Evolutionary conservation across 192 early-diverging fungal genomes (phyloP).

Genomic region (Paraglomus occultum): DNA sequence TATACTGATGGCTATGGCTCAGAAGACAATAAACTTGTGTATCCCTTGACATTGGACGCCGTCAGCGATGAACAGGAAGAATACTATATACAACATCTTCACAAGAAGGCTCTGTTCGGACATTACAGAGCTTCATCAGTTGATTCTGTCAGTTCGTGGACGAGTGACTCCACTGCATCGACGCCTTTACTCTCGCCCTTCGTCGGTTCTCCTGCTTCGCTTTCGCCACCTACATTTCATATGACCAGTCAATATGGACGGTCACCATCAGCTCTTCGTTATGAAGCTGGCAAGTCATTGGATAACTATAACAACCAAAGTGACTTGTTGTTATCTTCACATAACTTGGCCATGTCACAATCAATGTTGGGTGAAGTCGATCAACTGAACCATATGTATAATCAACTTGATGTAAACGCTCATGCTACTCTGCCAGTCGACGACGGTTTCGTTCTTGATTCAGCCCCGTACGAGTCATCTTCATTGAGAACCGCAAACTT

Average conservation of each 20-base stretch:
- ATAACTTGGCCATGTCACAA: not conserved
- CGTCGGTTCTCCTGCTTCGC: constrained; percentile 16
- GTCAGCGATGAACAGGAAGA: constrained; percentile 26
- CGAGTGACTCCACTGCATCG: constrained; percentile 27
- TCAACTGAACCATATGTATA: constrained; percentile 20
- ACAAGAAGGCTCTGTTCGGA: constrained; percentile 26
- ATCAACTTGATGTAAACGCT: constrained; percentile 24
- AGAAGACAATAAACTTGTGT: constrained; percentile 5
- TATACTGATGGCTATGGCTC: constrained; percentile 24
- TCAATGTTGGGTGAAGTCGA: constrained; percentile 17
- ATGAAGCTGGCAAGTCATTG: constrained; percentile 15
- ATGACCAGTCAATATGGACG: constrained; percentile 13
- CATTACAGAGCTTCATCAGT: constrained; percentile 29
- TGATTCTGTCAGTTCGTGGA: constrained; percentile 31
- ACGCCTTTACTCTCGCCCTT: constrained; percentile 29
- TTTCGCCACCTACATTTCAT: constrained; percentile 19
- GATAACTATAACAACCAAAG: not conserved
- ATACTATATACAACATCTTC: constrained; percentile 14
- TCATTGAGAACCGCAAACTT: not conserved
- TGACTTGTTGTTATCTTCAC: constrained; percentile 7
- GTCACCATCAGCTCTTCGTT: constrained; percentile 23
- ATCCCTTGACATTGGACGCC: constrained; percentile 11
- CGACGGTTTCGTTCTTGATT: constrained; percentile 29
- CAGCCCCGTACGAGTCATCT: constrained; percentile 9
- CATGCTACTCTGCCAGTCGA: constrained; percentile 23